Evolutionary conservation across 345 rosid genomes (phyloP), one percentile per base, ranked within the genome.

Genomic region (Citrus reticulata): DNA sequence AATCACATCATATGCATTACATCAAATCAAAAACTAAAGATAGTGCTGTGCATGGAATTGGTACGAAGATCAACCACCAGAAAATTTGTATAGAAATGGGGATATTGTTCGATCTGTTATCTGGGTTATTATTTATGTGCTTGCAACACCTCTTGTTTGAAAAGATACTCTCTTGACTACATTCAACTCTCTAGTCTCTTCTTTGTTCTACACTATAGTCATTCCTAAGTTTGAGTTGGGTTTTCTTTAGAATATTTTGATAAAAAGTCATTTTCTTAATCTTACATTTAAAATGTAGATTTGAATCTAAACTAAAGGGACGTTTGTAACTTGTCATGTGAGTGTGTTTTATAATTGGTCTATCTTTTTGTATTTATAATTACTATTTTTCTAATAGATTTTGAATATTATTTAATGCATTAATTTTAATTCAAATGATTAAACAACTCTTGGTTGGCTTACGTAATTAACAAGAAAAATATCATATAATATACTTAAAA

Each of bases 1-100:
- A 77, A 76, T 76, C 83, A 37, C 60, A 39, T 70, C 84, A 77
- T 6, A 11, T 60, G 8, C 68, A 64, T 16, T 71, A 19, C 6
- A 70, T 55, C 37, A 19, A 2, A 70, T 55, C 24, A 34, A 34
- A 19, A 6, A 6, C 10, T 60, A 25, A 25, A 24, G 13, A 24
- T 13, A 60, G 59, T 14, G 6, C 8, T 29, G 54, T 24, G 55
- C 55, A 24, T 34, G 65, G 75, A 72, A 13, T 22, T 25, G n/a
- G 35, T 25, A 8, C 39, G 7, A 30, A 49, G 35, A 73, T 58
- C 5, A 22, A 5, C 24, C 3, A 51, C 65, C 32, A 58, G 24
- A 30, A 57, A 24, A 46, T 64, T 24, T 20, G 22, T 54, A 4
- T 29, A 51, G 16, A 27, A 14, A 27, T 4, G 7, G 58, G 55